These are phyloP conservation scores for Amaranthus cruentus DNA, from an alignment of 148 eudicot genomes.

Conservation along the genomic window DNA sequence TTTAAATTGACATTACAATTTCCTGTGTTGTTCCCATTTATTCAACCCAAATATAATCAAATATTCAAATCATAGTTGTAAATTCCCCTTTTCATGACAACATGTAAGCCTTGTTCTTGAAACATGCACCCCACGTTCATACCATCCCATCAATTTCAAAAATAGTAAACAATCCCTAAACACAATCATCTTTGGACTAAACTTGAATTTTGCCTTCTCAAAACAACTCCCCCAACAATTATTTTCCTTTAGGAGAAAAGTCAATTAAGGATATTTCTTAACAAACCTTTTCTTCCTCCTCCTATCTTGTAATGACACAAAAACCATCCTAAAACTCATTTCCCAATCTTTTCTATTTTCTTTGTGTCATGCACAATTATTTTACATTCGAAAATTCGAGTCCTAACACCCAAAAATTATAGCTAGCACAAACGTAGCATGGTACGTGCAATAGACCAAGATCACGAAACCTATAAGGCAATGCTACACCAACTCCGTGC, in stretches of 20 bases:
- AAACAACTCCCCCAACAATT: not conserved
- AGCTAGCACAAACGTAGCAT: slow-evolving; percentile 22
- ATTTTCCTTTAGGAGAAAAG: not conserved
- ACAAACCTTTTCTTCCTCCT: slow-evolving; percentile 6
- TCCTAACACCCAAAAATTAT: not conserved
- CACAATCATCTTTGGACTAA: slow-evolving; percentile 16
- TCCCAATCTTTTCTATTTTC: not conserved
- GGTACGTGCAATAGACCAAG: slow-evolving; percentile 26
- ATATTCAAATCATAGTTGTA: not conserved
- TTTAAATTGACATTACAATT: too few relatives aligned
- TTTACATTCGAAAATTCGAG: not conserved
- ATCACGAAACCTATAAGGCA: slow-evolving; percentile 25
- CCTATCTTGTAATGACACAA: slow-evolving; percentile 23
- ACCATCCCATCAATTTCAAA: slow-evolving; percentile 19
- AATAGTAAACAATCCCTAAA: slow-evolving; percentile 23
- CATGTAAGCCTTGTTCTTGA: slow-evolving; percentile 13
- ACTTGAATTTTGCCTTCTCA: not conserved
- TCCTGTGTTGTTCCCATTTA: too few relatives aligned
- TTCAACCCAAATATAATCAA: slow-evolving; percentile 3
- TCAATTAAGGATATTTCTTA: slow-evolving; percentile 5
- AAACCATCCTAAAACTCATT: slow-evolving; percentile 8
- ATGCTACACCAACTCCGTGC: slow-evolving; percentile 13
- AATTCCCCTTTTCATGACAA: slow-evolving; percentile 15
- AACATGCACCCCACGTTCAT: slow-evolving; percentile 34
- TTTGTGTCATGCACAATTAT: slow-evolving; percentile 25